Conservation (phyloP, 192 early-diverging fungal genomes). For the Coemansia sp. region DNA sequence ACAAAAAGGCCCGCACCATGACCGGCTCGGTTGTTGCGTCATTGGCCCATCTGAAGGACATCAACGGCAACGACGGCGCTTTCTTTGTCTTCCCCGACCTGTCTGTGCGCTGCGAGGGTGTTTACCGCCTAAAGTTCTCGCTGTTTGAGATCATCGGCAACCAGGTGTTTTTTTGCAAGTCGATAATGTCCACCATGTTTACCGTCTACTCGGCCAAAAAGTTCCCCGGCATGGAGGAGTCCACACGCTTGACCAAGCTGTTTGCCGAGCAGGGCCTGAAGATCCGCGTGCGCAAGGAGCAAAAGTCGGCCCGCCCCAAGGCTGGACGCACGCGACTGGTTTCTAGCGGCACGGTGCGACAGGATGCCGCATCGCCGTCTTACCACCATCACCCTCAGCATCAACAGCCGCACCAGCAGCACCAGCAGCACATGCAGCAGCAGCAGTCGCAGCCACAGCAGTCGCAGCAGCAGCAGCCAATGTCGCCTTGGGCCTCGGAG, state of each 20-base stretch:
- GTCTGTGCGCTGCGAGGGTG: slow-evolving; percentile 90
- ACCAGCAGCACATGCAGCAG: not conserved
- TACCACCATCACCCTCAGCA: not conserved
- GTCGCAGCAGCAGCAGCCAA: not conserved
- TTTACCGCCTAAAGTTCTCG: slow-evolving; percentile 78
- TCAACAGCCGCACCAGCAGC: slow-evolving; percentile 10
- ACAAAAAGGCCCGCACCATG: slow-evolving; percentile 86
- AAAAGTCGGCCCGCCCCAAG: slow-evolving; percentile 45
- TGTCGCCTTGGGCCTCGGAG: not conserved
- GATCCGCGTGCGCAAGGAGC: slow-evolving; percentile 90
- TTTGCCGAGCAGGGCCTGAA: slow-evolving; percentile 98
- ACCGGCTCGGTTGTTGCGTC: slow-evolving; percentile 94
- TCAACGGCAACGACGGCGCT: slow-evolving; percentile 81
- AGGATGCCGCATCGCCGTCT: slow-evolving; percentile 4
- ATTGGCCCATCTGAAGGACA: slow-evolving; percentile 83
- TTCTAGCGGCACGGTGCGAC: slow-evolving; percentile 23
- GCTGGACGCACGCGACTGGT: slow-evolving; percentile 40
- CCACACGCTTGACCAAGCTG: slow-evolving; percentile 78
- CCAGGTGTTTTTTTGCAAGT: slow-evolving; percentile 87
- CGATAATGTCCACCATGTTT: slow-evolving; percentile 79
- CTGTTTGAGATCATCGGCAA: slow-evolving; percentile 88
- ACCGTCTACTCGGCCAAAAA: slow-evolving; percentile 91
- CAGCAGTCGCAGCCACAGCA: not conserved
- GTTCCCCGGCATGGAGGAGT: slow-evolving; percentile 97
- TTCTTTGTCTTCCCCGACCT: slow-evolving; percentile 98